phyloP scores from a whole-genome alignment of 2,329 filamentous ascomycete genomes.

The Aspergillus costaricaensis region DNA sequence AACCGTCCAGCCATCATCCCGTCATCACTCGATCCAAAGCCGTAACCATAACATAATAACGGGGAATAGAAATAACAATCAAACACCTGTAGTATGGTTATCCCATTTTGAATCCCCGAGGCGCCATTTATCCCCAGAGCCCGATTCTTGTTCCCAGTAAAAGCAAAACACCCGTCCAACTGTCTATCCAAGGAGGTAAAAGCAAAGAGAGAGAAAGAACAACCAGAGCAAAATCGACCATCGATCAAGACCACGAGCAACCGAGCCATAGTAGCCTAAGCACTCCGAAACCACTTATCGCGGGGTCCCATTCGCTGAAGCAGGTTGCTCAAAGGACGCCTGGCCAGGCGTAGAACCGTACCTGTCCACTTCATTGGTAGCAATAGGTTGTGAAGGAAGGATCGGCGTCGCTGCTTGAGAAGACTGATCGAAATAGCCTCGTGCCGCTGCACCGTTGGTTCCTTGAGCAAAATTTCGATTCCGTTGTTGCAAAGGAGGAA shows the following conservation, averaged over 20 bases:
- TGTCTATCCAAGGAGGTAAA: constrained; percentile 35
- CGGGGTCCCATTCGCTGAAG: constrained; percentile 36
- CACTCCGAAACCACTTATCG: constrained; percentile 25
- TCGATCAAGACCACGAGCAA: constrained; percentile 16
- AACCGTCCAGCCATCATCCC: constrained; percentile 8
- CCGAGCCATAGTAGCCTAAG: constrained; percentile 16
- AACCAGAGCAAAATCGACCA: constrained; percentile 1
- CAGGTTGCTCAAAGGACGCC: constrained; percentile 32
- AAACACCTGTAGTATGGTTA: constrained; percentile 29
- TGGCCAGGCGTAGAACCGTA: constrained; percentile 32
- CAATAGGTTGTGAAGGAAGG: constrained; percentile 38
- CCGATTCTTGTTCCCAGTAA: constrained; percentile 24
- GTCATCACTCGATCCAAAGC: background rate
- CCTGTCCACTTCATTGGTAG: constrained; percentile 34
- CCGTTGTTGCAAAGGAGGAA: constrained; percentile 40
- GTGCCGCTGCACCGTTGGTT: constrained; percentile 30
- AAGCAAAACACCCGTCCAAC: constrained; percentile 31
- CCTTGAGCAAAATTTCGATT: constrained; percentile 34
- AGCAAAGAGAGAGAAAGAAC: constrained; percentile 14
- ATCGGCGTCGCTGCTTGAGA: constrained; percentile 37
- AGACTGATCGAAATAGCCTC: constrained; percentile 37
- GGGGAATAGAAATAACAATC: constrained; percentile 22
- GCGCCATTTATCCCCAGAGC: constrained; percentile 31
- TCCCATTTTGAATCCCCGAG: constrained; percentile 28
- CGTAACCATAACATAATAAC: constrained; percentile 20